Base-by-base conservation (phyloP, 2,329 filamentous ascomycete species). In the Fusarium annulatum region DNA sequence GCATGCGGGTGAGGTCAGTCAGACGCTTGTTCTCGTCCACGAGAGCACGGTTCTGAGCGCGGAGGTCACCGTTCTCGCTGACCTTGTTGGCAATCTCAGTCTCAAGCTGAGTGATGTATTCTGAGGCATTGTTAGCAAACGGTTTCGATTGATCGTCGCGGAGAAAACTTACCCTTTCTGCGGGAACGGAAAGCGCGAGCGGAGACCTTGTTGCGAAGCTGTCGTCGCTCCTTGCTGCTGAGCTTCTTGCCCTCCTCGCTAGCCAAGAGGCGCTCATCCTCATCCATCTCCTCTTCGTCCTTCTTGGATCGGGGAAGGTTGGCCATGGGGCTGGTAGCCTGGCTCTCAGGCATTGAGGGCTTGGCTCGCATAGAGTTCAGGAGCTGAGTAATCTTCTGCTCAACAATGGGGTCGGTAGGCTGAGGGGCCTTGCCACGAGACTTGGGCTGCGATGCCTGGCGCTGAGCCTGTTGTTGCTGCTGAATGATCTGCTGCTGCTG, bases 211-310 rank as follows among this genome's bases (percentile, higher is more conserved):
- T 99, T 99, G 73, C 96, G 91, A n/a, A 99, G 89, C 84, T 98
- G 96, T 76, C 96, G 92, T 69, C 96, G 92, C 84, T 98, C 95
- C 86, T 98, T 98, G 87, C 94, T 97, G 84, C 92, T 96, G n/a
- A 99, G 89, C 87, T 98, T 98, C 91, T 99, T 99, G 79, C 96
- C 96, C 84, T 98, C 96, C 79, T 99, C 96, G 69, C 95, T 98
- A n/a, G 94, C 94, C 28, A 98, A 87, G 15, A 98, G 87, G 75
- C 94, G 90, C 87, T 98, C 96, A 78, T 98, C 96, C 82, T 98
- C 96, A 77, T 99, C 96, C 96, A 99, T 98, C 60, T 98, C 96
- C 71, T 98, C 95, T 79, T 98, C 95, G 49, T 98, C 95, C 88
- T 98, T 98, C 88, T 92, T 95, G 72, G 89, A 84, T 72, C 92